Base-by-base conservation (phyloP, 2,329 filamentous ascomycete genomes). In the Stachybotrys elegans region DNA sequence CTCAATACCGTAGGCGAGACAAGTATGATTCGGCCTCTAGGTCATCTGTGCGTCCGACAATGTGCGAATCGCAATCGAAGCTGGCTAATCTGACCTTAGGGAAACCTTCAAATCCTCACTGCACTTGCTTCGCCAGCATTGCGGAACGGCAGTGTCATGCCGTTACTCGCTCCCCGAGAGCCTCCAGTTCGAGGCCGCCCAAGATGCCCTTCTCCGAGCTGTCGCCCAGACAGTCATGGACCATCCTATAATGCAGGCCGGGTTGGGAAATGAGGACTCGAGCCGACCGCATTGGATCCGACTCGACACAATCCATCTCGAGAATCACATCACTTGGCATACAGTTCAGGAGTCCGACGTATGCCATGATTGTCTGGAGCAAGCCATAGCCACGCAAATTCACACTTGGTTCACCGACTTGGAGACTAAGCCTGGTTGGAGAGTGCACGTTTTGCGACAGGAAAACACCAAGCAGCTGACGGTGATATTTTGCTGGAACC, bases 401-500 rank as follows among this genome's bases (percentile, higher is more conserved):
- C 47, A 39, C 29, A 62, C 57, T 22, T 34, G 31, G 31, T 34
- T 34, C 17, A 31, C 36, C 3, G 23, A 55, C 16, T 41, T 53
- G 13, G 55, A 57, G 23, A 48, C 50, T 2, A 49, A 42, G 21
- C 60, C 59, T 7, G 52, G 50, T 1, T 63, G 60, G 59, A 53
- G 51, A 20, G 13, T 56, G 2, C 41, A 49, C 9, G 42, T 59
- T 4, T 37, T 60, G 12, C 20, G 16, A 13, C 21, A 39, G 7
- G 44, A 48, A 14, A 40, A 35, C 14, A 11, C 20, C 5, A 16
- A 38, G 14, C 48, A 45, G 6, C 31, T 61, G 5, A 56, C 64
- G n/a, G 44, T 57, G 13, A 21, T 62, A 6, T 54, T 62, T 34
- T 47, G 46, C 7, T 59, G 51, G 43, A 58, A 57, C 22, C 61